Evolutionary conservation across 2,329 filamentous ascomycete genomes (phyloP).

Genomic region (Aspergillus sp.): DNA sequence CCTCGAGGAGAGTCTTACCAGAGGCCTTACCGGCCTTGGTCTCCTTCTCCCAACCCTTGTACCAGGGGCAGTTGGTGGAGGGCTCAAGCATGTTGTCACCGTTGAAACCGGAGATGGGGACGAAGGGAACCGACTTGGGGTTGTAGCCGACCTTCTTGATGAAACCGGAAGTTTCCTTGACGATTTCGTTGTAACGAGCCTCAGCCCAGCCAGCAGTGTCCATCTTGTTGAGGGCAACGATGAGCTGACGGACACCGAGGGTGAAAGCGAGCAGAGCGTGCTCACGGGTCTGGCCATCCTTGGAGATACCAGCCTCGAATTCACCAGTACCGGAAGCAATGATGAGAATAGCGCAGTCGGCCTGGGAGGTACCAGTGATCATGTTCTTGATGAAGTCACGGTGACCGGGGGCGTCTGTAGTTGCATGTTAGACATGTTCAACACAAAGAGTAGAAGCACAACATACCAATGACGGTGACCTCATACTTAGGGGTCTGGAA

Average conservation of each 20-base stretch:
- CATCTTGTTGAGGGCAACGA: slow-evolving; percentile 99
- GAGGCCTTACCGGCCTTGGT: slow-evolving; percentile 79
- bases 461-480: slow-evolving; percentile 93
- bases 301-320: slow-evolving; percentile 99
- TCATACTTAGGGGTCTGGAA: slow-evolving; percentile 98
- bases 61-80: slow-evolving; percentile 97
- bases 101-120: slow-evolving; percentile 99
- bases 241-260: slow-evolving; percentile 99
- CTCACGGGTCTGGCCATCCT: slow-evolving; percentile 99
- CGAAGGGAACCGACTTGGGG: slow-evolving; percentile 97
- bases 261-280: slow-evolving; percentile 99
- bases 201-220: slow-evolving; percentile 98
- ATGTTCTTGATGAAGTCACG: slow-evolving; percentile 99
- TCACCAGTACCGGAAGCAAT: slow-evolving; percentile 99
- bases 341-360: slow-evolving; percentile 99
- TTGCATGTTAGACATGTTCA: slow-evolving; percentile 17
- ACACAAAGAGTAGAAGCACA: background rate
- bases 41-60: slow-evolving; percentile 99
- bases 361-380: slow-evolving; percentile 99
- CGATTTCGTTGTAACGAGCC: slow-evolving; percentile 95
- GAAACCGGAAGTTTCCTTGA: slow-evolving; percentile 99
- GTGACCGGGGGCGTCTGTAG: slow-evolving; percentile 89
- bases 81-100: slow-evolving; percentile 98
- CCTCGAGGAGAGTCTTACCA: slow-evolving; percentile 98
- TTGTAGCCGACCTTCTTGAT: slow-evolving; percentile 99